Conservation (phyloP, 306 rosid genomes). For the Malus asiatica region DNA sequence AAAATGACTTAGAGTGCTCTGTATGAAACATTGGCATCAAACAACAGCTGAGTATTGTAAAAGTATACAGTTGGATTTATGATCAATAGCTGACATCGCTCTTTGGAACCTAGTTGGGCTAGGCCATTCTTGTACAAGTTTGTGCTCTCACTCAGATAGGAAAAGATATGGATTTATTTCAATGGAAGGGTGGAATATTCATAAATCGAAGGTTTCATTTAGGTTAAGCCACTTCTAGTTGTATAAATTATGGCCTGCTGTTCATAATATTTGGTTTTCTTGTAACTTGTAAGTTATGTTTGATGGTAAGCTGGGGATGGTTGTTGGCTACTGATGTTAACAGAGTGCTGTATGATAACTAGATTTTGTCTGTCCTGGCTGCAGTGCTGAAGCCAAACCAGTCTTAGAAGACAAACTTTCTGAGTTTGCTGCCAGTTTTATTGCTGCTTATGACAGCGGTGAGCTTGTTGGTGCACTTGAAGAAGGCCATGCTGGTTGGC, state of each 20-base stretch:
- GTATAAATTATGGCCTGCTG: not conserved
- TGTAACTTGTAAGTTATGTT: not conserved
- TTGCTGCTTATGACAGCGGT: constrained; percentile 82
- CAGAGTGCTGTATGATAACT: not conserved
- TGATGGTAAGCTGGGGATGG: not conserved
- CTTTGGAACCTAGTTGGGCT: not conserved
- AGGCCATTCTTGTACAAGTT: not conserved
- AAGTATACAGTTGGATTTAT: not conserved
- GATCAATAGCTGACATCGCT: not conserved
- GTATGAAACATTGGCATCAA: not conserved
- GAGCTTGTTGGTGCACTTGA: constrained; percentile 63
- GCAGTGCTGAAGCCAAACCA: constrained; percentile 79
- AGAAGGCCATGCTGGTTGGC: constrained; percentile 88
- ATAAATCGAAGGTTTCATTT: not conserved
- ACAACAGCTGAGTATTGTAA: not conserved
- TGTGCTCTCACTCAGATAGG: not conserved
- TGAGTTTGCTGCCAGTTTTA: constrained; percentile 57
- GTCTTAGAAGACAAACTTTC: constrained; percentile 61
- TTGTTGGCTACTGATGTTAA: not conserved
- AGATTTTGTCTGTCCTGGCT: constrained; percentile 20
- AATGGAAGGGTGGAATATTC: not conserved
- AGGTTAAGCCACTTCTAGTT: not conserved
- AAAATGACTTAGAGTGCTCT: not conserved
- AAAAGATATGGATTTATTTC: not conserved
- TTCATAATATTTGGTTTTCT: not conserved